These are phyloP conservation scores for Hypsizygus ulmarius DNA, from an alignment of 1,284 basidiomycete species.

Conservation along the genomic window DNA sequence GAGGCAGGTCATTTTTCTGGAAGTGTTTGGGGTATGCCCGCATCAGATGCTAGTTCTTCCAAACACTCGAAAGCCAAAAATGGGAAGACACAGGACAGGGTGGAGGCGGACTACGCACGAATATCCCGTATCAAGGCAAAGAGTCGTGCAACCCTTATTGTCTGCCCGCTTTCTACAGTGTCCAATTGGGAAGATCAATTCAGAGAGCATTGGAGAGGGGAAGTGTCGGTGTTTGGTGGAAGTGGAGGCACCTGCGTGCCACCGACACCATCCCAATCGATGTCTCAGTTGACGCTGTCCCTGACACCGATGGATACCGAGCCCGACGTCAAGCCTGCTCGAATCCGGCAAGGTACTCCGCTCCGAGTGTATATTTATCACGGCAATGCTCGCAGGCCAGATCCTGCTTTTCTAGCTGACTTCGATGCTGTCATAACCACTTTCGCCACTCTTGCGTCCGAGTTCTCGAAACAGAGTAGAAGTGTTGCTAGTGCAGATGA, in stretches of 20 bases:
- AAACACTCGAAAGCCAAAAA: constrained; percentile 63
- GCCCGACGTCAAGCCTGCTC: constrained; percentile 33
- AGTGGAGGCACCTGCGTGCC: constrained; percentile 42
- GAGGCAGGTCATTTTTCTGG: constrained; percentile 71
- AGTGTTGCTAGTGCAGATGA: constrained; percentile 52
- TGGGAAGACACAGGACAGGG: constrained; percentile 61
- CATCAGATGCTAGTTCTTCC: constrained; percentile 26
- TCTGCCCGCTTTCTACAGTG: constrained; percentile 96
- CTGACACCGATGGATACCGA: constrained; percentile 29
- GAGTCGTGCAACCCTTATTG: constrained; percentile 91
- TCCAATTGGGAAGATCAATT: constrained; percentile 99
- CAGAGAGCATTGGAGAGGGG: constrained; percentile 90
- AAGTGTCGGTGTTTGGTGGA: constrained; percentile 81
- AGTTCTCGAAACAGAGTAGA: constrained; percentile 87
- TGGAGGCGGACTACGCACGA: constrained; percentile 66
- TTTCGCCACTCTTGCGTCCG: constrained; percentile 92
- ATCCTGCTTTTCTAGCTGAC: constrained; percentile 82
- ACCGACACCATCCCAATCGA: constrained; percentile 26
- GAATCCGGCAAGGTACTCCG: constrained; percentile 46
- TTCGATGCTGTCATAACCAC: constrained; percentile 99
- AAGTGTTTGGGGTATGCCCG: constrained; percentile 82
- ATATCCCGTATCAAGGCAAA: constrained; percentile 73
- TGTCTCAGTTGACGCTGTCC: constrained; percentile 25
- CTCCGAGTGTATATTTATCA: constrained; percentile 95
- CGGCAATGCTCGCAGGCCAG: constrained; percentile 84